Evolutionary conservation across 495 filamentous ascomycete genomes (phyloP), one percentile per base, ranked within the genome.

Genomic region (Astrothelium subdiscretum): DNA sequence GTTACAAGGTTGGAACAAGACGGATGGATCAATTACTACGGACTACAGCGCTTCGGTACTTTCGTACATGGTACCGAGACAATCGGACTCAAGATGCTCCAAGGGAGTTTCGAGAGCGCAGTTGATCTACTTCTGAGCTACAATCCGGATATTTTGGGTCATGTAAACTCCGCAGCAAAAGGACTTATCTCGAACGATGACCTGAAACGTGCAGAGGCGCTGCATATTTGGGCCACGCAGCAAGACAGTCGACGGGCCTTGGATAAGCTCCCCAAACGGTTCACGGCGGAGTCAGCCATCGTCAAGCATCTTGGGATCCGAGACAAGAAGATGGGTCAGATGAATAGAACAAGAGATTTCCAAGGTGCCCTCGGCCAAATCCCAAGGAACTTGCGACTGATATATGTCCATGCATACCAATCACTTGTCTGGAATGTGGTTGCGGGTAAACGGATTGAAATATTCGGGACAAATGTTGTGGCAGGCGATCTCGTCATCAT

Each of bases 351-450:
- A 27, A 77, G 71, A 29, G 92, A 98, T 73, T 91, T 81, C 67
- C 78, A 88, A 57, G 91, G 90, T 13, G 91, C 92, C 0, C 70
- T 98, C 59, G 80, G 85, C 70, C 78, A 78, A 31, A 89, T 97
- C 62, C 85, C 83, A 8, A 81, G 91, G 1, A 86, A 87, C 40
- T 79, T 96, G 73, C 84, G 89, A 18, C 79, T 89, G 38, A 97
- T 97, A 89, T 98, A 98, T 66, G 85, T 95, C 13, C 94, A 98
- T 67, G 94, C 95, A 31, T 97, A 95, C 74, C 94, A 98, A 71
- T 92, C 87, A 4, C 80, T 91, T 11, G 87, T 98, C 10, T 98
- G 92, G 92, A 98, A 98, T 75, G 77, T 80, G 62, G 90, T 85
- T 27, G 90, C 81, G 15, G 85, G 86, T 60, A 85, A 85, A 66